Evolutionary conservation across 2,329 filamentous ascomycete species (phyloP).

Genomic region (Sporothrix sp.): DNA sequence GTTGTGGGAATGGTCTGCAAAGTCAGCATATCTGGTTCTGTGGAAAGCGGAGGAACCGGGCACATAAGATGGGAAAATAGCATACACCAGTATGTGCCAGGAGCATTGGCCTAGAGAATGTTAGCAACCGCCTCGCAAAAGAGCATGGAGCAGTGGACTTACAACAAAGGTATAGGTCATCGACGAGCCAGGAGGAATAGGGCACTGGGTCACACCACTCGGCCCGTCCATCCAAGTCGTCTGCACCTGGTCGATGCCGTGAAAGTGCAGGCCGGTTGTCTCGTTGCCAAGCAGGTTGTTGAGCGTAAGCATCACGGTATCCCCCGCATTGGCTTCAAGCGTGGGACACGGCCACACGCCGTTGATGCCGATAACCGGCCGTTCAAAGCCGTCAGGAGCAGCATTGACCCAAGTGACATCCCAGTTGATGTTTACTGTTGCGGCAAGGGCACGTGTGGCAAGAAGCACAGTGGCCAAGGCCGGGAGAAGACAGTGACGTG

Average conservation of each 20-base stretch:
- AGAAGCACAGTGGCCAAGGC: slow-evolving; percentile 15
- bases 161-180: slow-evolving; percentile 45
- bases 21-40: not conserved
- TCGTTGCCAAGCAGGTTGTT: slow-evolving; percentile 43
- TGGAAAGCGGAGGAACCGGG: no score
- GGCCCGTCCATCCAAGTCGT: slow-evolving; percentile 52
- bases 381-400: slow-evolving; percentile 28
- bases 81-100: slow-evolving; percentile 40
- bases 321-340: slow-evolving; percentile 42
- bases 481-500: not conserved
- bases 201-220: slow-evolving; percentile 43
- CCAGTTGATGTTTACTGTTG: slow-evolving; percentile 30
- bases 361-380: slow-evolving; percentile 45
- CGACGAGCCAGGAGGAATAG: slow-evolving; percentile 40
- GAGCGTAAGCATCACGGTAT: slow-evolving; percentile 39
- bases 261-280: slow-evolving; percentile 45
- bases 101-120: slow-evolving; percentile 26
- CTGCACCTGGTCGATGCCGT: slow-evolving; percentile 47
- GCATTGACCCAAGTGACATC: slow-evolving; percentile 32
- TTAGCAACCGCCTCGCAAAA: no score
- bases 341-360: slow-evolving; percentile 50
- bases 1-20: slow-evolving; percentile 50
- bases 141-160: no score
- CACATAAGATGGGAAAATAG: not conserved
- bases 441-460: slow-evolving; percentile 22